phyloP scores from a whole-genome alignment of 768 basidiomycete species.

The Lentinula sp. region DNA sequence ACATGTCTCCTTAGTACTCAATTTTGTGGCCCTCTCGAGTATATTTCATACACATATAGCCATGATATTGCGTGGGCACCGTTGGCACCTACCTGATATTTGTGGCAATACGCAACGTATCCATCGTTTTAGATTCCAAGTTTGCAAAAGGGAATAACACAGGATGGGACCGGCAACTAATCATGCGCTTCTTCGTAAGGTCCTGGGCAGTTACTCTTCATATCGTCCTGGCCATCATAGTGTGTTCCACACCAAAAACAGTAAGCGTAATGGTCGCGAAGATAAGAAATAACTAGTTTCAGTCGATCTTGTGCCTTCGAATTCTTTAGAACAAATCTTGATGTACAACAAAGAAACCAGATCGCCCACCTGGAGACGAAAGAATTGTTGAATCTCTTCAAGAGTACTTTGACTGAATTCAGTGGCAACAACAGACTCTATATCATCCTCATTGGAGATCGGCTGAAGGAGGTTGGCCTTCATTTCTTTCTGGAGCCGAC shows the following conservation, averaged over 20 bases:
- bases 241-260: constrained; percentile 89
- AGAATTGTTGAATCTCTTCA: constrained; percentile 62
- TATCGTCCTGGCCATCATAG: constrained; percentile 55
- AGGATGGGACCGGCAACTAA: constrained; percentile 22
- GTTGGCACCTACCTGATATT: neutral
- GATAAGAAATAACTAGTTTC: constrained; percentile 60
- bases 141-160: neutral
- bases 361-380: constrained; percentile 53
- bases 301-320: constrained; percentile 67
- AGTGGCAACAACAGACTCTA: constrained; percentile 10
- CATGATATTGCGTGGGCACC: neutral
- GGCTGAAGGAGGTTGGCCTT: constrained; percentile 63
- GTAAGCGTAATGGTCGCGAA: constrained; percentile 66
- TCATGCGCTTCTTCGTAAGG: constrained; percentile 74
- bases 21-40: neutral
- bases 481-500: constrained; percentile 70
- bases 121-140: neutral
- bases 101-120: neutral
- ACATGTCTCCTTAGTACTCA: neutral
- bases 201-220: constrained; percentile 68
- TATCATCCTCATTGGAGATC: constrained; percentile 27
- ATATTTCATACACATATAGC: neutral
- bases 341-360: constrained; percentile 4
- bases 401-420: constrained; percentile 49
- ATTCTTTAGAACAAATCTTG: neutral